A percentile compares a stretch with the other conserved stretches of the same genome.
These are phyloP conservation scores for Myriosclerotinia curreyana DNA, from an alignment of 2,329 filamentous ascomycete species.

Conservation along the genomic window DNA sequence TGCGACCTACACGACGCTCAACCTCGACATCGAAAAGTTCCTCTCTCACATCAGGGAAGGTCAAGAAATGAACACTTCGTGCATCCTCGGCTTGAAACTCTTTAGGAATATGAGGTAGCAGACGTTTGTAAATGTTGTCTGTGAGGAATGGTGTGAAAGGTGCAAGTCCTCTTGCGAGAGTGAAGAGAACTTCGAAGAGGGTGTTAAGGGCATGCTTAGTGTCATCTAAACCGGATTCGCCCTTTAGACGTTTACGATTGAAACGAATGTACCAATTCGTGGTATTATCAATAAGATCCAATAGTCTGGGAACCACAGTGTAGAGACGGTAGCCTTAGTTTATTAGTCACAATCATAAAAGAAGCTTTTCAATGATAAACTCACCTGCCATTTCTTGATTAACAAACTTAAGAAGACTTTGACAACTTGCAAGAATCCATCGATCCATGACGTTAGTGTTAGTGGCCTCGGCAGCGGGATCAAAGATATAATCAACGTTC, in stretches of 20 bases:
- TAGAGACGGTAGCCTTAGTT: conserved; percentile 67
- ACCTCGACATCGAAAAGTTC: conserved; percentile 85
- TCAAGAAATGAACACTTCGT: conserved; percentile 87
- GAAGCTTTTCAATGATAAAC: conserved; percentile 33
- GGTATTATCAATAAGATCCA: conserved; percentile 84
- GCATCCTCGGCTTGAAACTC: conserved; percentile 66
- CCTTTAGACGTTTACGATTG: conserved; percentile 88
- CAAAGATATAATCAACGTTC: conserved; percentile 72
- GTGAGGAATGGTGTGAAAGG: conserved; percentile 96
- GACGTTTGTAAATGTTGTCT: conserved; percentile 85
- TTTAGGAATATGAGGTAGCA: conserved; percentile 78
- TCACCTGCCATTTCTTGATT: conserved; percentile 85
- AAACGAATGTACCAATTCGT: conserved; percentile 99
- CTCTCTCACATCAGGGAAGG: conserved; percentile 82
- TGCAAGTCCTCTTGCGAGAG: conserved; percentile 80
- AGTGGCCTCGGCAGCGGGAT: conserved; percentile 68
- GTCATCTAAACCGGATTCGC: conserved; percentile 80
- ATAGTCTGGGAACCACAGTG: conserved; percentile 83
- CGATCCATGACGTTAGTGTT: conserved; percentile 93
- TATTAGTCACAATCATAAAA: conserved; percentile 20
- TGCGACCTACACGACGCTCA: conserved; percentile 80
- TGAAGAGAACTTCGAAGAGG: conserved; percentile 89
- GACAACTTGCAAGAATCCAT: conserved; percentile 91
- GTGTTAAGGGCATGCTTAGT: conserved; percentile 90
- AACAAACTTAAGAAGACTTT: conserved; percentile 86